Conservation (phyloP, 257 asterid species). For the Ballota nigra region DNA sequence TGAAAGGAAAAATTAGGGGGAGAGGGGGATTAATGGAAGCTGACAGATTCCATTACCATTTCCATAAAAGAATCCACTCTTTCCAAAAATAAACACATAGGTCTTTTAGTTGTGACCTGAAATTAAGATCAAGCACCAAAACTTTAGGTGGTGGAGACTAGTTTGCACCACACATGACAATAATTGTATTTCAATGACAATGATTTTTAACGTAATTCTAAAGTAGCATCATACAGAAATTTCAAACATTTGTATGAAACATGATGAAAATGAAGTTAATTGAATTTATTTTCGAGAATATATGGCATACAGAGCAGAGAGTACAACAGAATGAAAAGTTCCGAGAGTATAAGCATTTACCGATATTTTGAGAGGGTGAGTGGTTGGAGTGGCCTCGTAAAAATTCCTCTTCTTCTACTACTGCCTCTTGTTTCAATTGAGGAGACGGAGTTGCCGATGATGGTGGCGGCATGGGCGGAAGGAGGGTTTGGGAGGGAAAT, state of each 20-base stretch:
- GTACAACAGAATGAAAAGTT: conserved; percentile 2
- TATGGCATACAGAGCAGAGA: conserved; percentile 2
- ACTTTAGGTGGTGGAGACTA: not conserved
- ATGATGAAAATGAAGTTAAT: no score
- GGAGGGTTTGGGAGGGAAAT: conserved; percentile 28
- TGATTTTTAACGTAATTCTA: no score
- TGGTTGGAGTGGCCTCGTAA: conserved; percentile 41
- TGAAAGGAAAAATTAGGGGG: conserved; percentile 8
- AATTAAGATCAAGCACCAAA: not conserved
- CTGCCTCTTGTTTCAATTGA: conserved; percentile 53
- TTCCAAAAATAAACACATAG: not conserved
- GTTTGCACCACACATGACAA: no score
- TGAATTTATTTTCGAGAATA: not conserved
- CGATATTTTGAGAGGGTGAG: not conserved
- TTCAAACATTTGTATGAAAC: no score
- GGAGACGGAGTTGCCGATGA: no score
- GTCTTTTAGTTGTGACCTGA: not conserved
- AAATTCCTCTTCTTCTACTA: conserved; percentile 71
- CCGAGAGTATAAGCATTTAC: not conserved
- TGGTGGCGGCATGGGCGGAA: conserved; percentile 34
- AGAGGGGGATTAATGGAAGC: not conserved
- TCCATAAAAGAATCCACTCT: not conserved
- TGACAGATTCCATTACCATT: conserved; percentile 4
- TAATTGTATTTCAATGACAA: no score
- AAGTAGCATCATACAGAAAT: no score